Evolutionary conservation across 768 basidiomycete species (phyloP).

Genomic region (Boletus huronensis): DNA sequence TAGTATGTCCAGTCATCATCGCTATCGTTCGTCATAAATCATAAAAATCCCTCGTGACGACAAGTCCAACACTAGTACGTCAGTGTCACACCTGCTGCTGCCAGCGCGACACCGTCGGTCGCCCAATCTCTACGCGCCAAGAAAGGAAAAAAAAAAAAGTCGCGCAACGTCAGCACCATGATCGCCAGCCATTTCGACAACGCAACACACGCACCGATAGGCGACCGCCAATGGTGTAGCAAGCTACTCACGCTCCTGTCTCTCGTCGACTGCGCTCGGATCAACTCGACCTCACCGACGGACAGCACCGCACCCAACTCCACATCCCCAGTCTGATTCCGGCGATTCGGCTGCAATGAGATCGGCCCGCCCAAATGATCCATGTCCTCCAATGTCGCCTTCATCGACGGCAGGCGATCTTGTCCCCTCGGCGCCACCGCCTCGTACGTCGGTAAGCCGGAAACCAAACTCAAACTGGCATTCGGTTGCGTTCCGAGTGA

Average conservation of each 20-base stretch:
- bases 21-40: neutral
- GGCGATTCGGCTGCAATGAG: constrained; percentile 27
- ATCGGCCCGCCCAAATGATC: constrained; percentile 1
- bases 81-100: neutral
- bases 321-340: constrained; percentile 19
- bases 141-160: too few relatives aligned
- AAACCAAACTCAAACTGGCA: neutral
- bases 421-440: constrained; percentile 20
- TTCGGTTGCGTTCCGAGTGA: neutral
- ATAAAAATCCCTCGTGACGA: neutral
- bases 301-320: constrained; percentile 17
- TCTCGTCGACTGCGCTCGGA: constrained; percentile 36
- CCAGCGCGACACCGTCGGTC: constrained; percentile 5
- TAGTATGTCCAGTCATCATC: too few relatives aligned
- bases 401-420: neutral
- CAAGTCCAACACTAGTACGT: neutral
- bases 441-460: constrained; percentile 29
- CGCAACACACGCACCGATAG: constrained; percentile 49
- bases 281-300: constrained; percentile 44
- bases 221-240: constrained; percentile 65
- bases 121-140: constrained; percentile 10
- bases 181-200: neutral
- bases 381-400: constrained; percentile 35
- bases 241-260: constrained; percentile 43
- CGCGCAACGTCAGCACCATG: neutral